phyloP scores from a whole-genome alignment of 352 stramenopile species.

The Thraustochytrium sp. region DNA sequence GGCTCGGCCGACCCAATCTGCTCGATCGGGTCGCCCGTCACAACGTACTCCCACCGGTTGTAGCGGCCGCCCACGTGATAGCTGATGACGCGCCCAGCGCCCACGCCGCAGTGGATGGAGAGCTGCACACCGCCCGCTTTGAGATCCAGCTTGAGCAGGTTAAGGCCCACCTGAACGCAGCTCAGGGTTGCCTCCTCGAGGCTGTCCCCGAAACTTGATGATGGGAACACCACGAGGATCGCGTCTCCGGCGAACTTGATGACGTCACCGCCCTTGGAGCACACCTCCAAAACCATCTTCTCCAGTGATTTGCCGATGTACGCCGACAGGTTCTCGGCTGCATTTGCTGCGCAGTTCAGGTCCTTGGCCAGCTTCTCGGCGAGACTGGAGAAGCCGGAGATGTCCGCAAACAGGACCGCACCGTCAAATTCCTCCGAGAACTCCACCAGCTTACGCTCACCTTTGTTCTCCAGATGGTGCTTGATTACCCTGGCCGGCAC shows the following conservation, averaged over 20 bases:
- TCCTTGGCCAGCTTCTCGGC: constrained; percentile 45
- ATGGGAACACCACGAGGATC: constrained; percentile 80
- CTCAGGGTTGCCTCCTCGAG: constrained; percentile 28
- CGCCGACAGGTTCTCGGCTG: constrained; percentile 26
- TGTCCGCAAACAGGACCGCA: constrained; percentile 43
- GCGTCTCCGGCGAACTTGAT: constrained; percentile 89
- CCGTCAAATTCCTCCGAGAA: constrained; percentile 44
- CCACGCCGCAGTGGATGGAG: constrained; percentile 36
- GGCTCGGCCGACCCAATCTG: constrained; percentile 41
- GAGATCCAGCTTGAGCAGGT: constrained; percentile 37
- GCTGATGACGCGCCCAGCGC: constrained; percentile 35
- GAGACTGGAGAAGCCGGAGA: constrained; percentile 41
- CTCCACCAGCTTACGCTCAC: neutral
- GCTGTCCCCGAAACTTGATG: neutral
- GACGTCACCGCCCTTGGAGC: constrained; percentile 53
- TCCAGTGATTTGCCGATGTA: constrained; percentile 42
- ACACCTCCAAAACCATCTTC: constrained; percentile 33
- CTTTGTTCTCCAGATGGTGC: constrained; percentile 6
- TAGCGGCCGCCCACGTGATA: constrained; percentile 22
- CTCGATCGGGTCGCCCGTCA: constrained; percentile 38
- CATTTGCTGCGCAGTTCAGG: constrained; percentile 24
- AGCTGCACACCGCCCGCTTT: constrained; percentile 26
- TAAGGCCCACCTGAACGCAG: constrained; percentile 15
- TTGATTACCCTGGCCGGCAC: constrained; percentile 2
- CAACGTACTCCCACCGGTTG: constrained; percentile 42